These are phyloP conservation scores for Colletotrichum plurivorum DNA, from an alignment of 2,329 filamentous ascomycete species.

Conservation along the genomic window DNA sequence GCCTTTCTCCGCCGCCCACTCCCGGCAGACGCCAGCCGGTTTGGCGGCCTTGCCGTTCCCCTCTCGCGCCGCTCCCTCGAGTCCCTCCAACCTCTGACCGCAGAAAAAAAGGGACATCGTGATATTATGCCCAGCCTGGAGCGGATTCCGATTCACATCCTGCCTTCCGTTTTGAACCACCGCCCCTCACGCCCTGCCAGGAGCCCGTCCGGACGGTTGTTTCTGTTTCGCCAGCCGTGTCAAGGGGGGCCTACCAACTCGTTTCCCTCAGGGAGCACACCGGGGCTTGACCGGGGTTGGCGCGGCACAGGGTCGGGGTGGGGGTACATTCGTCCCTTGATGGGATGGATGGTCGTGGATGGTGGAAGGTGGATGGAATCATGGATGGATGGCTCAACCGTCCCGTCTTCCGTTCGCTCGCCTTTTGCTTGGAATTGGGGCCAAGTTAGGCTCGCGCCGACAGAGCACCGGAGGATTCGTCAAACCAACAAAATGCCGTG, in stretches of 20 bases:
- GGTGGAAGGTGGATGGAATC: too few relatives aligned
- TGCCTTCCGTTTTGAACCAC: slow-evolving; percentile 2
- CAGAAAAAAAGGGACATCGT: slow-evolving; percentile 4
- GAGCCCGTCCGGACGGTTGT: background rate
- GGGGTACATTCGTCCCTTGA: slow-evolving; percentile 13
- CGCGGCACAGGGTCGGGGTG: slow-evolving; percentile 11
- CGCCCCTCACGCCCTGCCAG: slow-evolving; percentile 17
- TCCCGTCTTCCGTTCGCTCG: slow-evolving; percentile 14
- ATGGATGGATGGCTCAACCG: slow-evolving; percentile 9
- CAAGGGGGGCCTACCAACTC: background rate
- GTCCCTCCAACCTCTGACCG: background rate
- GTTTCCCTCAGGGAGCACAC: background rate
- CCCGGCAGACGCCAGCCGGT: slow-evolving; percentile 38
- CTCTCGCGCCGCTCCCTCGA: background rate
- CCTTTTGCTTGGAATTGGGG: too few relatives aligned
- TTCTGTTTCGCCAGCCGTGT: slow-evolving; percentile 6
- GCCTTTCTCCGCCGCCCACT: slow-evolving; percentile 29
- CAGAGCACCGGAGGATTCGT: background rate
- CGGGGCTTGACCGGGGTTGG: background rate
- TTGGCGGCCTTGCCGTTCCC: slow-evolving; percentile 31
- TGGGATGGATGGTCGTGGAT: background rate
- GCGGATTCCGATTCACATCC: slow-evolving; percentile 33
- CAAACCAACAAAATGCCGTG: slow-evolving; percentile 5
- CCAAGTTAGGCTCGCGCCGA: background rate
- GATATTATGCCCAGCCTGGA: slow-evolving; percentile 22